phyloP scores from a whole-genome alignment of 2,329 filamentous ascomycete species.

The Arthrobotrys sphaeroides region DNA sequence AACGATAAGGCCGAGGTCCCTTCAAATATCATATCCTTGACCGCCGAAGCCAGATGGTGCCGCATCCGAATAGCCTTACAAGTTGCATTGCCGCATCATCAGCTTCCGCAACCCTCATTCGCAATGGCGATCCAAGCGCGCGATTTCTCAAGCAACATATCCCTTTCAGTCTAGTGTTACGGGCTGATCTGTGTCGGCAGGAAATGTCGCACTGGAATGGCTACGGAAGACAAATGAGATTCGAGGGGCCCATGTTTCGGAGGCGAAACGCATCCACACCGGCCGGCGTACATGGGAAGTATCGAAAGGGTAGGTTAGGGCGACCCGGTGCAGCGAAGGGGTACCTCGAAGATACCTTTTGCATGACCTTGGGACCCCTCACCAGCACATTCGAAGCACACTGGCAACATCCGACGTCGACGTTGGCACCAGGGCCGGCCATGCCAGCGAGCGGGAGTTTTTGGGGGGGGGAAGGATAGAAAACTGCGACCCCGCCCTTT shows the following conservation, averaged over 20 bases:
- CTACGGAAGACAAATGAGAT: slow-evolving; percentile 53
- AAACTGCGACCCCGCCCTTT: slow-evolving; percentile 27
- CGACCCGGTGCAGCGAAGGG: slow-evolving; percentile 1
- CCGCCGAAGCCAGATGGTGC: slow-evolving; percentile 29
- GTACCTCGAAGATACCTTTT: slow-evolving; percentile 37
- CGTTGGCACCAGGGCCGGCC: slow-evolving; percentile 24
- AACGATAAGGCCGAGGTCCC: slow-evolving; percentile 45
- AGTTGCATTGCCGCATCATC: slow-evolving; percentile 50
- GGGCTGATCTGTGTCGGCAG: slow-evolving; percentile 53
- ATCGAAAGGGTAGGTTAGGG: slow-evolving; percentile 27
- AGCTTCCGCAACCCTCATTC: slow-evolving; percentile 36
- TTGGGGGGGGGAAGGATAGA: not conserved
- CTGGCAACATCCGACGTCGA: slow-evolving; percentile 26
- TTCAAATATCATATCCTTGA: slow-evolving; percentile 46
- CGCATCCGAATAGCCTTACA: slow-evolving; percentile 39
- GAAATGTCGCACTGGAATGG: slow-evolving; percentile 51
- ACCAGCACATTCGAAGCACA: slow-evolving; percentile 18
- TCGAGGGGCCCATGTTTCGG: slow-evolving; percentile 51
- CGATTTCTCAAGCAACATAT: slow-evolving; percentile 45
- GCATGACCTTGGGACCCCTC: slow-evolving; percentile 24
- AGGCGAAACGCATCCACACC: slow-evolving; percentile 52
- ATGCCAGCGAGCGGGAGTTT: slow-evolving; percentile 3
- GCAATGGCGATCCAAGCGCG: slow-evolving; percentile 49
- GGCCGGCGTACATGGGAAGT: slow-evolving; percentile 40
- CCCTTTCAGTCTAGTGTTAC: slow-evolving; percentile 47